Conservation (phyloP, 352 stramenopile species). For the Globisporangium paddicum region DNA sequence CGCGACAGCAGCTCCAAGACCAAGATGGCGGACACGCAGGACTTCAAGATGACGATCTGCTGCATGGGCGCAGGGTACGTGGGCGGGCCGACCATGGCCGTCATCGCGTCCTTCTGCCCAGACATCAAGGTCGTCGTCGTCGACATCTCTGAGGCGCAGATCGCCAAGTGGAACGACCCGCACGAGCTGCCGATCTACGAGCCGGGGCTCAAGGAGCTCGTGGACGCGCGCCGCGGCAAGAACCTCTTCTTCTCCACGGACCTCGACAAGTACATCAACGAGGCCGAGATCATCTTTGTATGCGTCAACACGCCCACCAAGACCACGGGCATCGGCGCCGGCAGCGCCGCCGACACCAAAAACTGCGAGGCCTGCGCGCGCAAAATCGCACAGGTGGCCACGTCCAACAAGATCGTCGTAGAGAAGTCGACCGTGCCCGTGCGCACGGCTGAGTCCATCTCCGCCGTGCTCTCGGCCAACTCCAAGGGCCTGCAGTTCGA, state of each 20-base stretch:
- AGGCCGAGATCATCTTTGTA: slow-evolving; percentile 99
- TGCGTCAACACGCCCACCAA: slow-evolving; percentile 99
- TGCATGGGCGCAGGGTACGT: slow-evolving; percentile 99
- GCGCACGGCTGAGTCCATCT: slow-evolving; percentile 96
- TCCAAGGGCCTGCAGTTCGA: slow-evolving; percentile 94
- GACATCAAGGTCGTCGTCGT: slow-evolving; percentile 98
- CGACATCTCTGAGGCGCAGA: slow-evolving; percentile 94
- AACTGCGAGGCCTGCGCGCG: slow-evolving; percentile 99
- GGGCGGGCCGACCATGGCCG: slow-evolving; percentile 98
- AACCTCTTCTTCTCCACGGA: slow-evolving; percentile 99
- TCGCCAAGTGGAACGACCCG: slow-evolving; percentile 96
- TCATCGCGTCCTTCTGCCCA: slow-evolving; percentile 97
- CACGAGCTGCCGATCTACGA: slow-evolving; percentile 98
- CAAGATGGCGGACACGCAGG: slow-evolving; percentile 18
- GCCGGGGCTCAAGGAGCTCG: slow-evolving; percentile 96
- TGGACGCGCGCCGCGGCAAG: slow-evolving; percentile 88
- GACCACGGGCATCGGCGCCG: slow-evolving; percentile 94
- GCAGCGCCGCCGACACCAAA: slow-evolving; percentile 98
- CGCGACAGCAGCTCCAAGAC: background rate
- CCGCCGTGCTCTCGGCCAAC: slow-evolving; percentile 94
- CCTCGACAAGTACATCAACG: slow-evolving; percentile 95
- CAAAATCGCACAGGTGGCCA: slow-evolving; percentile 96
- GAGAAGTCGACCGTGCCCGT: slow-evolving; percentile 99
- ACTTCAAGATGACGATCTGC: slow-evolving; percentile 89
- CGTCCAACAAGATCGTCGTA: slow-evolving; percentile 96